Evolutionary conservation across 2,329 filamentous ascomycete species (phyloP).

Genomic region (Penicillium janthinellum): DNA sequence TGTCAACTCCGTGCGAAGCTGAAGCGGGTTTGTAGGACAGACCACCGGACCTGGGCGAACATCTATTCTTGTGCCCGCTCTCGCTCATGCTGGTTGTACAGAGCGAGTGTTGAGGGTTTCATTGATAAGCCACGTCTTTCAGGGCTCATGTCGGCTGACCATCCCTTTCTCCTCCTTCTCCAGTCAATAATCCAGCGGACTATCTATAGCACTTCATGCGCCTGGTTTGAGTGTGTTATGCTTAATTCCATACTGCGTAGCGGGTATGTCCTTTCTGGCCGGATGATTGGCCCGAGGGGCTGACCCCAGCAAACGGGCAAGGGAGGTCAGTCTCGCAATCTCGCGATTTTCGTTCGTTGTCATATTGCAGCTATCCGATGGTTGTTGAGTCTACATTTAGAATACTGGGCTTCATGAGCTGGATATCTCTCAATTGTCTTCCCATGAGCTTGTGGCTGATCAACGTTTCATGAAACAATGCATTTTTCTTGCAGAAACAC

Average conservation of each 20-base stretch:
- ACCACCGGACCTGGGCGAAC: not conserved
- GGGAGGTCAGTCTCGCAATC: not conserved
- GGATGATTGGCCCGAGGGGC: not conserved
- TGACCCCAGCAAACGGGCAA: not conserved
- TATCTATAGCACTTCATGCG: not conserved
- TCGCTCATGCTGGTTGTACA: not conserved
- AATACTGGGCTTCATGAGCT: not conserved
- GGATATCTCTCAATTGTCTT: not conserved
- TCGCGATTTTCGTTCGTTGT: not conserved
- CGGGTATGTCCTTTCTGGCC: not conserved
- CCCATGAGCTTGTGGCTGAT: no score
- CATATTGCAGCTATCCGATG: not conserved
- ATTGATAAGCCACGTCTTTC: not conserved
- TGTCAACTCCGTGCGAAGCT: not conserved
- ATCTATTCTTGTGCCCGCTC: not conserved
- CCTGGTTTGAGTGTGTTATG: not conserved
- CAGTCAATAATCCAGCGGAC: not conserved
- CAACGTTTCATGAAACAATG: not conserved
- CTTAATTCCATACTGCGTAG: not conserved
- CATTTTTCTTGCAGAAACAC: no score
- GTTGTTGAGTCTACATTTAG: no score
- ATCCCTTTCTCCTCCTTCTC: not conserved
- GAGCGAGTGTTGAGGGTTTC: not conserved
- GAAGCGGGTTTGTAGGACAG: not conserved
- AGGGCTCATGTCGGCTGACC: not conserved